Evolutionary conservation across 1,284 basidiomycete species (phyloP).

Genomic region (Ceratobasidium sp.): DNA sequence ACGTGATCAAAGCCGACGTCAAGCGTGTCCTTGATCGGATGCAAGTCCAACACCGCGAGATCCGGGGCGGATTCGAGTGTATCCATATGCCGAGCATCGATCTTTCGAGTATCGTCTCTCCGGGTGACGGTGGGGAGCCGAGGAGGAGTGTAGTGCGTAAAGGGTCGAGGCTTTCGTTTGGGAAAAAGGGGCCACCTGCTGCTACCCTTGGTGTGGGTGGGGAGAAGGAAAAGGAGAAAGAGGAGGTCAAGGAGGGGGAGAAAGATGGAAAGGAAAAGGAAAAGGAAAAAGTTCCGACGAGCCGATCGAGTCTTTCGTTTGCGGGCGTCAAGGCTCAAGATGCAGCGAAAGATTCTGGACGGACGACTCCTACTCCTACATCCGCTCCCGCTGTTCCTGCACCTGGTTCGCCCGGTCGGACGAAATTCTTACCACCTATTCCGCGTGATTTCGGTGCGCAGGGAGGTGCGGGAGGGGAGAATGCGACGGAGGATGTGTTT

Average conservation of each 20-base stretch:
- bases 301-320: constrained; percentile 35
- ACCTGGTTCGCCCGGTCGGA: constrained; percentile 13
- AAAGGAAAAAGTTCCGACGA: constrained; percentile 41
- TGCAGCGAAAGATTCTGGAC: constrained; percentile 22
- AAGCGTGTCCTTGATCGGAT: constrained; percentile 89
- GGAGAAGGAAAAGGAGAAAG: constrained; percentile 54
- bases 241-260: constrained; percentile 46
- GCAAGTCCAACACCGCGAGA: constrained; percentile 93
- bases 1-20: constrained; percentile 85
- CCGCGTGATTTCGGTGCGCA: constrained; percentile 67
- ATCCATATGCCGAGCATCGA: constrained; percentile 95
- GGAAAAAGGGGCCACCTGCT: constrained; percentile 57
- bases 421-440: constrained; percentile 75
- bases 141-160: constrained; percentile 72
- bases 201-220: constrained; percentile 53
- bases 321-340: constrained; percentile 4
- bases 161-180: constrained; percentile 78
- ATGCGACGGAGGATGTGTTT: constrained; percentile 72
- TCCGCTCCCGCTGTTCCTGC: background rate
- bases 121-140: constrained; percentile 46
- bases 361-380: constrained; percentile 50
- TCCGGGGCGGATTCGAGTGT: constrained; percentile 93
- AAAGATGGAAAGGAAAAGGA: constrained; percentile 52
- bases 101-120: constrained; percentile 68
- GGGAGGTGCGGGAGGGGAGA: constrained; percentile 54